Percentiles rank a stretch among this genome's conserved stretches.
These are phyloP conservation scores for Solanum pinnatisectum DNA, from an alignment of 257 asterid genomes.

Conservation along the genomic window DNA sequence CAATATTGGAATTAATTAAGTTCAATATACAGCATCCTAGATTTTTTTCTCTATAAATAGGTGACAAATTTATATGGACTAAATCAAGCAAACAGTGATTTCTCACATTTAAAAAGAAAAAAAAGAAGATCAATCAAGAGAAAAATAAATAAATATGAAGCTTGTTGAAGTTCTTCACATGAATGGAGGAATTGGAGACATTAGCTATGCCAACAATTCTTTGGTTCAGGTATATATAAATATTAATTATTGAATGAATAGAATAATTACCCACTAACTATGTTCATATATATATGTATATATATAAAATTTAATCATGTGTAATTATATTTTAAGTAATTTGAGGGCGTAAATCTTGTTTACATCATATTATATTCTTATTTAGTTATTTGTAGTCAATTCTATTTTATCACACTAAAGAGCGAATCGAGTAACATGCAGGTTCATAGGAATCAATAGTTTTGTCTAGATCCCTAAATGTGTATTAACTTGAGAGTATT, in stretches of 20 bases:
- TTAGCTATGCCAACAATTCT: slow-evolving; percentile 53
- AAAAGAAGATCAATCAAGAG: neutral
- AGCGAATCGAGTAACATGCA: neutral
- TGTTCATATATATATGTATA: too few species aligned
- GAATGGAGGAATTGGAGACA: slow-evolving; percentile 48
- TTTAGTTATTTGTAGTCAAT: too few species aligned
- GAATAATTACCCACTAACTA: neutral
- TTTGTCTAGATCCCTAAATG: neutral
- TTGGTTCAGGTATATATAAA: slow-evolving; percentile 25
- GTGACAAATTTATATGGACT: neutral
- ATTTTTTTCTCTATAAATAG: neutral
- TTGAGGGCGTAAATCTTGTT: neutral
- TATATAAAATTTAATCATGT: neutral
- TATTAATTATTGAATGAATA: neutral
- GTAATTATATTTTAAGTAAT: neutral
- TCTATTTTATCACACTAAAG: neutral
- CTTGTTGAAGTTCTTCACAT: slow-evolving; percentile 34
- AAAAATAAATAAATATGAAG: slow-evolving; percentile 14
- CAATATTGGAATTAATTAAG: neutral
- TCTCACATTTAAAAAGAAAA: neutral
- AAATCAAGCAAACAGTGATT: neutral
- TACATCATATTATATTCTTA: too few species aligned
- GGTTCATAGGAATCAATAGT: too few species aligned
- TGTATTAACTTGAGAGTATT: neutral
- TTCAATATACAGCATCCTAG: neutral